A percentile compares a stretch with the other conserved stretches of the same genome.
phyloP scores from a whole-genome alignment of 176 grass and related monocot genomes.

The Oryza brachyantha region DNA sequence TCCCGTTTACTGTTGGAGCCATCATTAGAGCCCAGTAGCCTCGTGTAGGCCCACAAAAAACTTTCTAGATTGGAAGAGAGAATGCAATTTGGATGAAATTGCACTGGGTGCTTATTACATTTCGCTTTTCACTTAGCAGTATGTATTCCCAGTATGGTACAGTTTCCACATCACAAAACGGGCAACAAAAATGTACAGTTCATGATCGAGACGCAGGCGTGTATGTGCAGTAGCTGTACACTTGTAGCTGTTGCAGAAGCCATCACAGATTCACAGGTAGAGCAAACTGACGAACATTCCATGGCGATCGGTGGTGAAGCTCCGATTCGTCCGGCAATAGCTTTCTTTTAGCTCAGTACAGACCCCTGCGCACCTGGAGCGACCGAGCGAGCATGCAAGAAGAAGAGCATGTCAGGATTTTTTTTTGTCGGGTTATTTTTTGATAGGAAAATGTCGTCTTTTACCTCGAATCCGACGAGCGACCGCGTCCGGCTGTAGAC shows the following conservation, averaged over 20 bases:
- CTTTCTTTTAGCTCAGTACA: conserved; percentile 36
- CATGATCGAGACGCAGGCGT: neutral
- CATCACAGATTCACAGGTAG: neutral
- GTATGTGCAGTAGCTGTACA: too few species aligned
- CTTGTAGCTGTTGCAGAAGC: neutral
- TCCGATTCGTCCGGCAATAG: neutral
- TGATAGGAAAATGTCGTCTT: too few species aligned
- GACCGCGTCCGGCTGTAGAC: conserved; percentile 55
- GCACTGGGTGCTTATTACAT: neutral
- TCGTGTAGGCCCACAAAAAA: neutral
- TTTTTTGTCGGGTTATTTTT: too few species aligned
- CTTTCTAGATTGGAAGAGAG: neutral
- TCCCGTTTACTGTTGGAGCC: neutral
- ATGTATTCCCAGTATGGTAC: neutral
- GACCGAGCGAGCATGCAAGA: too few species aligned
- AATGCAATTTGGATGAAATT: neutral
- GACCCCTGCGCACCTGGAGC: conserved; percentile 49
- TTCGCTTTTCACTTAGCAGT: neutral
- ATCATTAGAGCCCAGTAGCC: neutral
- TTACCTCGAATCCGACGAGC: conserved; percentile 72
- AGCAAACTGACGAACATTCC: neutral
- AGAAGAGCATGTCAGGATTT: neutral
- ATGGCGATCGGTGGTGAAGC: neutral
- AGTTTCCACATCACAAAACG: neutral
- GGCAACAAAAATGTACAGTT: neutral